Conservation (phyloP, 1,139 yeast species). For the Pichia norvegensis region DNA sequence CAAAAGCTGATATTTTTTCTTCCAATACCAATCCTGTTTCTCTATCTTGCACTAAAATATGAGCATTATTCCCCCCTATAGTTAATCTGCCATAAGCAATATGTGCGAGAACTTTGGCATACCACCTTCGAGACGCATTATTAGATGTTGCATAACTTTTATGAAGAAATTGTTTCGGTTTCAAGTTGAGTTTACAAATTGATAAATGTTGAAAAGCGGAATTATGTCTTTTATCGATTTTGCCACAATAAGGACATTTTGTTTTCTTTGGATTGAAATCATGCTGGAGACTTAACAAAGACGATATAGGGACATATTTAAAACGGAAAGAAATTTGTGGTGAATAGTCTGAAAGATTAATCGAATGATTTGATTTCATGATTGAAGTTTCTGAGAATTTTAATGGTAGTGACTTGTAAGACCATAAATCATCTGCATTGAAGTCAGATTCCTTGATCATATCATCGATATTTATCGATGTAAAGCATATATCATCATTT, state of each 20-base stretch:
- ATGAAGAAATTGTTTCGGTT: slow-evolving; percentile 36
- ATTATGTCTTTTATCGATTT: slow-evolving; percentile 17
- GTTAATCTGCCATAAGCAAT: slow-evolving; percentile 83
- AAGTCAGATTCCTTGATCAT: slow-evolving; percentile 14
- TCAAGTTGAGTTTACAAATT: slow-evolving; percentile 60
- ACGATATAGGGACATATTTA: slow-evolving; percentile 41
- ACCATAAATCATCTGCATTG: slow-evolving; percentile 10
- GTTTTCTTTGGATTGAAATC: slow-evolving; percentile 10
- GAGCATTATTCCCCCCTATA: slow-evolving; percentile 87
- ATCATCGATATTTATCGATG: slow-evolving; percentile 32
- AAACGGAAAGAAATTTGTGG: slow-evolving; percentile 58
- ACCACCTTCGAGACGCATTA: slow-evolving; percentile 86
- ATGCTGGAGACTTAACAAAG: slow-evolving; percentile 2
- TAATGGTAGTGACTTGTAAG: slow-evolving; percentile 12
- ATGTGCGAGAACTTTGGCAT: slow-evolving; percentile 70
- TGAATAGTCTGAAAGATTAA: slow-evolving; percentile 29
- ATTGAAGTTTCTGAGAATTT: slow-evolving; percentile 58
- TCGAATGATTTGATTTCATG: slow-evolving; percentile 4
- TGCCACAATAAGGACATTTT: slow-evolving; percentile 15
- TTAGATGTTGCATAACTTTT: slow-evolving; percentile 72
- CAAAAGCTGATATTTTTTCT: slow-evolving; percentile 87
- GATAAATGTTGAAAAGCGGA: slow-evolving; percentile 84
- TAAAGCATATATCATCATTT: slow-evolving; percentile 74
- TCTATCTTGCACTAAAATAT: slow-evolving; percentile 88
- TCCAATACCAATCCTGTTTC: slow-evolving; percentile 79